phyloP scores from a whole-genome alignment of 148 eudicot genomes.

The Camellia sinensis region DNA sequence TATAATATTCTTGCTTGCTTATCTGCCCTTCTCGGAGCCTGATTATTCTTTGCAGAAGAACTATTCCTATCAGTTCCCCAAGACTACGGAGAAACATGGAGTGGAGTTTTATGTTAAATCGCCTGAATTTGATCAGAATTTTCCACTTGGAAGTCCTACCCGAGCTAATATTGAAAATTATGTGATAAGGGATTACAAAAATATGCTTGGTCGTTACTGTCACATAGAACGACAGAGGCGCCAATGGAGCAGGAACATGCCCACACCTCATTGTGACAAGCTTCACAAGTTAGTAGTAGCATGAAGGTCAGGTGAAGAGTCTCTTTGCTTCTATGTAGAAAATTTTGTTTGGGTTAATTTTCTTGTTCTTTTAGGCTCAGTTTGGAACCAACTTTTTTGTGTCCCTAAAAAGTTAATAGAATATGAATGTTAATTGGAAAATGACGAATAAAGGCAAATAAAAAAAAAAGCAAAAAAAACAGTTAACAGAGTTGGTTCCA shows the following conservation, averaged over 20 bases:
- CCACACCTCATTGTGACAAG: constrained; percentile 90
- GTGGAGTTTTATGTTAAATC: constrained; percentile 79
- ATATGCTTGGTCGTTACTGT: constrained; percentile 82
- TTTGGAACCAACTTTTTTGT: no score
- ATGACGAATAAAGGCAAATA: no score
- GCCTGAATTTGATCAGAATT: constrained; percentile 65
- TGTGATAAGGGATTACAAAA: constrained; percentile 81
- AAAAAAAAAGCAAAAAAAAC: no score
- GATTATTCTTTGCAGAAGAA: constrained; percentile 85
- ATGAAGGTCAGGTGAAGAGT: constrained; percentile 50
- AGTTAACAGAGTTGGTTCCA: no score
- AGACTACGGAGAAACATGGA: constrained; percentile 61
- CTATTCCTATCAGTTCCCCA: constrained; percentile 62
- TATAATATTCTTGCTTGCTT: constrained; percentile 77
- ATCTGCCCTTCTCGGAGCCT: constrained; percentile 89
- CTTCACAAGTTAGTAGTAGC: constrained; percentile 65
- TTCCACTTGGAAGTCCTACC: constrained; percentile 67
- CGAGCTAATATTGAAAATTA: constrained; percentile 59
- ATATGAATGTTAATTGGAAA: no score
- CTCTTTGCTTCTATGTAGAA: background rate
- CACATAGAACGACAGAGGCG: constrained; percentile 94
- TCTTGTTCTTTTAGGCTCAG: background rate
- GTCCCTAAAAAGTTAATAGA: no score
- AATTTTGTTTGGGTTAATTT: background rate
- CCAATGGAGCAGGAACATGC: constrained; percentile 85